Percentiles rank a stretch among this genome's conserved stretches.
Evolutionary conservation across 441 rosid species (phyloP).

Genomic region (Brassica balearica): DNA sequence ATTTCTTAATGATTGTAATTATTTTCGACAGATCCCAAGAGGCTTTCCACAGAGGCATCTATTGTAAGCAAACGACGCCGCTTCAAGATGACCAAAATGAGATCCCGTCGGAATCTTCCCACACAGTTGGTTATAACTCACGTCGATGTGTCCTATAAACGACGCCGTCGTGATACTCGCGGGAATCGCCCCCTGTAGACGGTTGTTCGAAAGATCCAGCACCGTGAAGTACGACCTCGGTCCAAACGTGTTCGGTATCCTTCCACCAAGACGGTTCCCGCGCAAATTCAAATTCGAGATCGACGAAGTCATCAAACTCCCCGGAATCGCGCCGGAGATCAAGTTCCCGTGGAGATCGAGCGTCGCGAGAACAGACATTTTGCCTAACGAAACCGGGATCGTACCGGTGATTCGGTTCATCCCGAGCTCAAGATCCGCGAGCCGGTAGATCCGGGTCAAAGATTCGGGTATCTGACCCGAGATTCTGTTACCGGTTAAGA

Average conservation of each 20-base stretch:
- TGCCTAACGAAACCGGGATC: constrained; percentile 68
- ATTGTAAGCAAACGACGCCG: constrained; percentile 71
- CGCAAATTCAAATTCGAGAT: constrained; percentile 72
- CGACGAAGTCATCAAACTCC: constrained; percentile 57
- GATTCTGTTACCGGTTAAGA: constrained; percentile 64
- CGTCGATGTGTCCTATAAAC: constrained; percentile 76
- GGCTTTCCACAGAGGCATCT: constrained; percentile 84
- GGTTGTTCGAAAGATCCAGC: constrained; percentile 72
- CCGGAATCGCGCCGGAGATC: constrained; percentile 63
- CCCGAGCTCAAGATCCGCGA: constrained; percentile 81
- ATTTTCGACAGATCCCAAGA: constrained; percentile 52
- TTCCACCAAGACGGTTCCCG: constrained; percentile 58
- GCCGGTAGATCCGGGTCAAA: constrained; percentile 68
- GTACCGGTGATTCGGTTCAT: constrained; percentile 60
- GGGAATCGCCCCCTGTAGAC: constrained; percentile 67
- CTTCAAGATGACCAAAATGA: constrained; percentile 78
- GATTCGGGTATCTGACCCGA: constrained; percentile 67
- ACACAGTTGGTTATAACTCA: constrained; percentile 81
- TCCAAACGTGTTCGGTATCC: constrained; percentile 70
- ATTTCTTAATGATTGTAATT: neutral
- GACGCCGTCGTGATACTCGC: constrained; percentile 54
- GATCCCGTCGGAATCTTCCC: constrained; percentile 75
- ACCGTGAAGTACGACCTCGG: constrained; percentile 70
- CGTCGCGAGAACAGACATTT: constrained; percentile 79
- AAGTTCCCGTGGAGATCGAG: constrained; percentile 68